Conservation (phyloP, 2,329 filamentous ascomycete genomes). For the Xylariaceae sp. region DNA sequence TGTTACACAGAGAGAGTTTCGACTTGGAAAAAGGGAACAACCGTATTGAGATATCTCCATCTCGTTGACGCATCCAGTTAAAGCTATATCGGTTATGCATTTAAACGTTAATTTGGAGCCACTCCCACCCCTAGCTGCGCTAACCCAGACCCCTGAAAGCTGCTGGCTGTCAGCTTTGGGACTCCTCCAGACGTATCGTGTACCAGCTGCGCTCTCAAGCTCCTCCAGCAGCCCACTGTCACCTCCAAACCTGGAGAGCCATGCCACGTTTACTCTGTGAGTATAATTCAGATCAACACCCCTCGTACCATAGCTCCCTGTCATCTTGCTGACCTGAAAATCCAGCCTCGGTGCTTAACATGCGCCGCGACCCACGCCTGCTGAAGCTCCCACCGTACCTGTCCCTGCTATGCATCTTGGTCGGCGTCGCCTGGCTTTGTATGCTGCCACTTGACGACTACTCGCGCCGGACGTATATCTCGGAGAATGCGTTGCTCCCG, state of each 20-base stretch:
- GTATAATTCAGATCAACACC: constrained; percentile 14
- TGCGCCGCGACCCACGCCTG: constrained; percentile 77
- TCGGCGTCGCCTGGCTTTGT: constrained; percentile 86
- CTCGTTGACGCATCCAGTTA: too few relatives aligned
- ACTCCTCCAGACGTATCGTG: too few relatives aligned
- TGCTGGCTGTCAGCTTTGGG: neutral
- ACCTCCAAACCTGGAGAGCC: constrained; percentile 13
- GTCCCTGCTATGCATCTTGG: constrained; percentile 75
- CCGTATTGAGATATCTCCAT: too few relatives aligned
- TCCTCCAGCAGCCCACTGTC: constrained; percentile 6
- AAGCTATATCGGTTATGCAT: neutral
- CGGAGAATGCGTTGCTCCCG: constrained; percentile 91
- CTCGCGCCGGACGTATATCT: constrained; percentile 90
- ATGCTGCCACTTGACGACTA: constrained; percentile 87
- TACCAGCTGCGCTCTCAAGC: constrained; percentile 2
- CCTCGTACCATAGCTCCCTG: neutral
- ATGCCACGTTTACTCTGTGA: constrained; percentile 55
- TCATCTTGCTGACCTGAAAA: constrained; percentile 14
- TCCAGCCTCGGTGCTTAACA: constrained; percentile 57
- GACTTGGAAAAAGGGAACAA: too few relatives aligned
- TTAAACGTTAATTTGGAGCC: neutral
- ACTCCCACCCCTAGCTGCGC: neutral
- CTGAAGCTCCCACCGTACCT: constrained; percentile 83
- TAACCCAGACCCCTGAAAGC: neutral
- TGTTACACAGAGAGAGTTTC: too few relatives aligned